Base-by-base conservation (phyloP, 78 protist genomes). In the Speleostelium caveatum region DNA sequence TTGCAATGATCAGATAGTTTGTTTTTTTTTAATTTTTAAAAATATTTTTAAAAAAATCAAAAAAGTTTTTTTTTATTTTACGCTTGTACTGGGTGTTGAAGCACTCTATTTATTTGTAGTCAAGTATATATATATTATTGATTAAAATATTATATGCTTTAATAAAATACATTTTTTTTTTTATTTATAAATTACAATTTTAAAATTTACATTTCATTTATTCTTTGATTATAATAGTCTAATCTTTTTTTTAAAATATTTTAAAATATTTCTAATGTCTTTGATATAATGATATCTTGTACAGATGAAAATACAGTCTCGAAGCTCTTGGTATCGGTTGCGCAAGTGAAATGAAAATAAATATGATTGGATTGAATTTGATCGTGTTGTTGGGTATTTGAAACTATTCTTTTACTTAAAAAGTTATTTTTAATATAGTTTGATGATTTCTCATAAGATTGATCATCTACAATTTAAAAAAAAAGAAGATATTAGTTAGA, bases 321-420 rank as follows among this genome's bases (percentile, higher is more conserved):
- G 72, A 88, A 78, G 21, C 77, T 72, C 49, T 88, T 88, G 4
- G 94, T 75, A 49, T 88, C 94, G 24, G 87, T 78, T 8, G 94
- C 94, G 63, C 86, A 71, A 4, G 94, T 88, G 72, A 88, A 88
- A 62, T 88, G 94, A 28, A 53, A 78, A 53, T 78, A 88, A 28
- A 88, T 88, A 51, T 75, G 65, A 35, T 39, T 62, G 32, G 79
- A n/a, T 1, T 26, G 3, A 17, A 78, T 33, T 12, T 49, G 42
- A 66, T 49, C 62, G 14, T 69, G 22, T 21, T 76, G 36, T 38
- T n/a, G 38, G 36, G 32, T 7, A 45, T 45, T 69, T 24, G 49
- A 30, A 32, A 33, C 77, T 56, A 51, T 67, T 63, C 69, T 83
- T 49, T 83, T 83, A 41, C 72, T 51, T 22, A 88, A 65, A 53